Evolutionary conservation across 371 early-diverging fungal species (phyloP).

Genomic region (Syncephalastrum monosporum): DNA sequence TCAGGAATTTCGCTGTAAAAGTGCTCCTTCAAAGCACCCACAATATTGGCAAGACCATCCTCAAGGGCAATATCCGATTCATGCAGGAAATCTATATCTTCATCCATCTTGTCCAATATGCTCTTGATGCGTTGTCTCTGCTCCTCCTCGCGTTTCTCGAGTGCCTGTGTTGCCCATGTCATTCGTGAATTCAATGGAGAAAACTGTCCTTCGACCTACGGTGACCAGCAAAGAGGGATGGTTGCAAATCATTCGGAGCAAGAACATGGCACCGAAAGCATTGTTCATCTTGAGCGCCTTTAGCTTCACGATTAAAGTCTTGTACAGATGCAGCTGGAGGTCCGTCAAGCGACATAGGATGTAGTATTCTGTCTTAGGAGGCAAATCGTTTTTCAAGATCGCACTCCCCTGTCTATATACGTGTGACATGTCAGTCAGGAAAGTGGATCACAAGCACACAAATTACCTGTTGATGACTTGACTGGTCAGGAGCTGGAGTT

Average conservation of each 20-base stretch:
- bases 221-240: constrained; percentile 64
- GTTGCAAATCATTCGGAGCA: constrained; percentile 64
- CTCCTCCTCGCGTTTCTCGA: too few species aligned
- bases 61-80: too few species aligned
- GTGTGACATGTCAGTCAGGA: not conserved
- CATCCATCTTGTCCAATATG: too few species aligned
- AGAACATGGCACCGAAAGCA: constrained; percentile 13
- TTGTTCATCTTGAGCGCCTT: not conserved
- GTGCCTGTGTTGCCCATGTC: not conserved
- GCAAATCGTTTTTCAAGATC: constrained; percentile 56
- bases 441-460: not conserved
- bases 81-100: too few species aligned
- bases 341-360: constrained; percentile 60
- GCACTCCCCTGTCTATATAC: constrained; percentile 43
- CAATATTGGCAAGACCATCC: too few species aligned
- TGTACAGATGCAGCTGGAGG: constrained; percentile 58
- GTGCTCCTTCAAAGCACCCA: too few species aligned
- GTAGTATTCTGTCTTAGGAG: constrained; percentile 68
- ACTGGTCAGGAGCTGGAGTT: constrained; percentile 15
- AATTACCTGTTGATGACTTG: constrained; percentile 21
- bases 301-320: constrained; percentile 17
- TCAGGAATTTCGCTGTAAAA: too few species aligned
- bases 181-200: not conserved
- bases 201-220: constrained; percentile 16
- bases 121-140: too few species aligned